Base-by-base conservation (phyloP, 352 stramenopile genomes). In the Globisporangium spiculum region DNA sequence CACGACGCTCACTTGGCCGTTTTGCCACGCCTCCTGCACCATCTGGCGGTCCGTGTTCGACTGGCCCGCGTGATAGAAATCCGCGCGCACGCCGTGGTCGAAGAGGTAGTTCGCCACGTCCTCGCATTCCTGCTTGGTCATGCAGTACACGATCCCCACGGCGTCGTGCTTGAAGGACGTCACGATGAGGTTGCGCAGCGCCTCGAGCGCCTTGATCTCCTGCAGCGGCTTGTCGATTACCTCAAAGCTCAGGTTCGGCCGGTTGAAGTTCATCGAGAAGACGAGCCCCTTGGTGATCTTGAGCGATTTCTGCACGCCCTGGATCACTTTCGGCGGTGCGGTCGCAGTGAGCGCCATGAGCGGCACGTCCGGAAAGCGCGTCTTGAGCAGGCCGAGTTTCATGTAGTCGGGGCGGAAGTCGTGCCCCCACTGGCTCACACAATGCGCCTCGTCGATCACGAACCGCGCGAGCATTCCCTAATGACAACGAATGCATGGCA, bases 401-500 rank as follows among this genome's bases (percentile, higher is more conserved):
- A 83, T 93, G 75, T 99, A 98, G 69, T 98, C 96, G 0, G 82
- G 91, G 14, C 89, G 79, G 63, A 97, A 97, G 65, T 96, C 88
- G 73, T 96, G 91, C 46, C 90, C 90, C 91, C 91, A 97, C 68
- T 96, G 81, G 62, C 86, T 96, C 24, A 93, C 84, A 67, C 91
- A 97, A 67, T 97, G 90, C 9, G 88, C 90, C 74, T 98, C 90
- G 69, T 98, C 97, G 72, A 99, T 94, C 36, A 99, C 96, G 68
- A 99, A 98, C 32, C 96, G 79, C 46, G 89, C 91, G 6, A 99
- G 86, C 68, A 91, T 91, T 66, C 76, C 73, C 71, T 91, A 14
- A 22, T 38, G 9, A 30, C 32, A n/a, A 20, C 18, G 9, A 61
- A 24, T 46, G 1, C 18, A 24, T 22, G 44, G 22, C 8, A 20